These are phyloP conservation scores for Collybia mongolica DNA, from an alignment of 768 basidiomycete genomes.

Conservation along the genomic window DNA sequence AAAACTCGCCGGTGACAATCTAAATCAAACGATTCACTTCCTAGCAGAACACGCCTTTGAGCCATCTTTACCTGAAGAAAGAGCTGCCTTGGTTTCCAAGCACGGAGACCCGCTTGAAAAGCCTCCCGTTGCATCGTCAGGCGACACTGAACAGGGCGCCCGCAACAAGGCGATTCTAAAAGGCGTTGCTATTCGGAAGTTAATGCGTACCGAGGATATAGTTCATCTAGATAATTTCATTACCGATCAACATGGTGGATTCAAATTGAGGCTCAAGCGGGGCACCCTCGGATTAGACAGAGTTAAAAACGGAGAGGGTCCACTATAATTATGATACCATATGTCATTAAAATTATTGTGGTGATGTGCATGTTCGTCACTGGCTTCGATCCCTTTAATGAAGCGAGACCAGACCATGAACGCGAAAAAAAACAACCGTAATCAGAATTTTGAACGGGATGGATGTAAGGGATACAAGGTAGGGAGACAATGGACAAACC, in stretches of 20 bases:
- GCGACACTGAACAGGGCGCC: slow-evolving; percentile 7
- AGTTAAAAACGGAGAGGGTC: not conserved
- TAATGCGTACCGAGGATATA: slow-evolving; percentile 21
- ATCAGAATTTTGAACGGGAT: slow-evolving; percentile 15
- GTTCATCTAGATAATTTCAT: slow-evolving; percentile 20
- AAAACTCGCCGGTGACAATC: slow-evolving; percentile 13
- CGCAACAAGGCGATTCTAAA: slow-evolving; percentile 15
- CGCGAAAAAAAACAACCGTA: slow-evolving; percentile 2
- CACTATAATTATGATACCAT: not conserved
- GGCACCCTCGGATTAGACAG: slow-evolving; percentile 18
- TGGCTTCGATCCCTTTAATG: not conserved
- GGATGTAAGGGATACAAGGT: slow-evolving; percentile 16
- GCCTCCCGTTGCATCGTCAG: not conserved
- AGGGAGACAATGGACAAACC: not conserved
- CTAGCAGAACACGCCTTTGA: slow-evolving; percentile 19
- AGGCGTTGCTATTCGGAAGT: slow-evolving; percentile 17
- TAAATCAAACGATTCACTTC: slow-evolving; percentile 18
- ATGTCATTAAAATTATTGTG: slow-evolving; percentile 1
- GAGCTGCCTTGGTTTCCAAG: slow-evolving; percentile 6
- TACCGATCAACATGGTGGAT: slow-evolving; percentile 16
- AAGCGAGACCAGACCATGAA: not conserved
- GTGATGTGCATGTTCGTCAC: not conserved
- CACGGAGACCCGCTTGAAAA: slow-evolving; percentile 10
- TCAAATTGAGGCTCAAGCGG: slow-evolving; percentile 12
- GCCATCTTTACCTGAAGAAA: slow-evolving; percentile 20